Base-by-base conservation (phyloP, 768 basidiomycete genomes). In the Cyclocybe aegerita region DNA sequence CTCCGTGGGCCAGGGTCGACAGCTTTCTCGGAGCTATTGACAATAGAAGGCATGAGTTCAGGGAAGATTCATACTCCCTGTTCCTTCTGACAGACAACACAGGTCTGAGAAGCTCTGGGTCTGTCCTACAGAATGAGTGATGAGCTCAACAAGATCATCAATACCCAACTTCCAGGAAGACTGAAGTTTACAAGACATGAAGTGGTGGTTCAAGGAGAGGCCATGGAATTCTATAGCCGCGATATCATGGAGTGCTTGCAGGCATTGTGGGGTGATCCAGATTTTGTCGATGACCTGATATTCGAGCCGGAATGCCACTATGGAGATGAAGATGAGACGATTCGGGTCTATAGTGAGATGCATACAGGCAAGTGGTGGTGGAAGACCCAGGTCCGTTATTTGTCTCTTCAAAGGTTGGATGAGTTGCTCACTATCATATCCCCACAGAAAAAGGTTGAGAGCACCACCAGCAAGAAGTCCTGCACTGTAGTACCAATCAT, bases 301-400 rank as follows among this genome's bases (percentile, higher is more conserved):
- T 61, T 71, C 45, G 50, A 48, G 1, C 76, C 74, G 0, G 74
- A 75, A 49, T 50, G 58, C 2, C 74, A 76, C 40, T 78, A 67
- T 48, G 32, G 54, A 0, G 70, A 74, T 49, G 53, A 42, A 0
- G 60, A 64, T 6, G 23, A 60, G 7, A 65, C 39, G 1, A 38
- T 49, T 0, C 49, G 66, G 0, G 11, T 76, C 0, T 78, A 68
- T 49, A 62, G 69, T 54, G 75, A 79, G 39, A 71, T 79, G 68
- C 64, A 77, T 37, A 79, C 75, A 0, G 76, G 72, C 0, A 66
- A 70, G 40, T 81, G 79, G 79, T 80, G 78, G 79, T 80, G 78
- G 77, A 41, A 42, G 8, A 71, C 66, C 1, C 79, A 80, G 65
- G 78, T 78, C 52, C 23, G 69, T 57, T 11, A 12, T 48, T 41